Evolutionary conservation across 371 early-diverging fungal genomes (phyloP).

Genomic region (Synchytrium microbalum): DNA sequence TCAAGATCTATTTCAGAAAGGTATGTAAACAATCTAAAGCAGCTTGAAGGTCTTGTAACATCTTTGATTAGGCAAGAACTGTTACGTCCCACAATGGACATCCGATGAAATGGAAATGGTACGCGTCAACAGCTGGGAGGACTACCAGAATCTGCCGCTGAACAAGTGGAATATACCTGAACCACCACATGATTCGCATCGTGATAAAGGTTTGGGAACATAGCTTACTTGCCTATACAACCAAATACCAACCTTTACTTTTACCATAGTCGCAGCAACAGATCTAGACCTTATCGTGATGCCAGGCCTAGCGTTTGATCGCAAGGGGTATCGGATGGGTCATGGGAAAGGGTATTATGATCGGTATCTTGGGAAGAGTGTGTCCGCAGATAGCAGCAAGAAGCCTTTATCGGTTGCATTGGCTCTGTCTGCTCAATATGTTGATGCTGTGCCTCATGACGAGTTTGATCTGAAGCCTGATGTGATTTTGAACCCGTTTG

Average conservation of each 20-base stretch:
- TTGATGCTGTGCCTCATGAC: slow-evolving; percentile 3
- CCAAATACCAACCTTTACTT: neutral
- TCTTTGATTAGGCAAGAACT: slow-evolving; percentile 35
- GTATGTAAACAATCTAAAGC: too few species aligned
- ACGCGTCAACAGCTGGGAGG: slow-evolving; percentile 17
- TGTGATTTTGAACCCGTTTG: neutral
- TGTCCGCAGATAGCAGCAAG: neutral
- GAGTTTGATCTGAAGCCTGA: slow-evolving; percentile 5
- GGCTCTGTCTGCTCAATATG: slow-evolving; percentile 3
- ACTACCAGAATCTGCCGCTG: slow-evolving; percentile 23
- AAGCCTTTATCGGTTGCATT: neutral
- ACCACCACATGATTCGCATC: slow-evolving; percentile 23
- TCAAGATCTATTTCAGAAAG: neutral
- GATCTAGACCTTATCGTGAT: slow-evolving; percentile 27
- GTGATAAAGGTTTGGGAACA: slow-evolving; percentile 11
- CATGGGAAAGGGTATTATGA: slow-evolving; percentile 53
- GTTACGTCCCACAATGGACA: slow-evolving; percentile 38
- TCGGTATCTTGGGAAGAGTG: slow-evolving; percentile 20
- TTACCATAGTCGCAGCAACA: neutral
- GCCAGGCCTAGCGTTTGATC: slow-evolving; percentile 49
- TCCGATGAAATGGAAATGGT: slow-evolving; percentile 45
- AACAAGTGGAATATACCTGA: slow-evolving; percentile 54
- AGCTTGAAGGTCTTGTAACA: too few species aligned
- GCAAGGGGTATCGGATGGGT: slow-evolving; percentile 37
- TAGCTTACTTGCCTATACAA: too few species aligned